Evolutionary conservation across 2,329 filamentous ascomycete species (phyloP), one percentile per base, ranked within the genome.

Genomic region (Epichloe typhina): DNA sequence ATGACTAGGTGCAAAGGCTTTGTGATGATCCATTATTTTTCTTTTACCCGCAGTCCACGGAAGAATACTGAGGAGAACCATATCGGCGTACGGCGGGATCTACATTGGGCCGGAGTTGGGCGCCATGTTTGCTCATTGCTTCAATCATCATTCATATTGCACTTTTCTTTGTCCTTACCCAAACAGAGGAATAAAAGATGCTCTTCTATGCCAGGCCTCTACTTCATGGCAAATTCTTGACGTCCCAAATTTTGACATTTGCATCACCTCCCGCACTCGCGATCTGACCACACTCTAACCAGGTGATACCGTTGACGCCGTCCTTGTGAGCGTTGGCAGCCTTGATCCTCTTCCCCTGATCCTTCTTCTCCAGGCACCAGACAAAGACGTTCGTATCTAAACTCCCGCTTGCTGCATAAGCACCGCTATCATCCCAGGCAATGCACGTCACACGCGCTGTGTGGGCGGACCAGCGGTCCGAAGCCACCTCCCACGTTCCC

Each of bases 261-360:
- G 88, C 91, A 75, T 98, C 93, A 11, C 83, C 86, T 44, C 93
- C 93, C 4, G 81, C 80, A 58, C 84, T 94, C 9, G 86, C 82
- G 47, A 97, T 75, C 69, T 79, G 87, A 52, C 74, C 73, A 8
- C 77, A 80, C 31, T 75, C 76, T 13, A 87, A 75, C 89, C 91
- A 98, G 12, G 77, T 77, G 15, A 97, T 84, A 15, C 87, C 91
- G 58, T 85, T 88, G 17, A 97, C 89, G 9, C 93, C 93, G 62
- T 97, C 93, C 70, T 96, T 96, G 71, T 98, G 93, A 47, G 91
- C 89, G 62, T 95, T 95, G 21, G 82, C 70, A 13, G 82, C 84
- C 72, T 93, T 91, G 58, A 94, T 79, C 58, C 91, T 79, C 67
- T 86, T 86, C 2, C 88, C 89, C 91, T 26, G 91, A 60, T 87